Conservation (phyloP, 129 eudicot genomes). For the Ambrosia trifida region DNA sequence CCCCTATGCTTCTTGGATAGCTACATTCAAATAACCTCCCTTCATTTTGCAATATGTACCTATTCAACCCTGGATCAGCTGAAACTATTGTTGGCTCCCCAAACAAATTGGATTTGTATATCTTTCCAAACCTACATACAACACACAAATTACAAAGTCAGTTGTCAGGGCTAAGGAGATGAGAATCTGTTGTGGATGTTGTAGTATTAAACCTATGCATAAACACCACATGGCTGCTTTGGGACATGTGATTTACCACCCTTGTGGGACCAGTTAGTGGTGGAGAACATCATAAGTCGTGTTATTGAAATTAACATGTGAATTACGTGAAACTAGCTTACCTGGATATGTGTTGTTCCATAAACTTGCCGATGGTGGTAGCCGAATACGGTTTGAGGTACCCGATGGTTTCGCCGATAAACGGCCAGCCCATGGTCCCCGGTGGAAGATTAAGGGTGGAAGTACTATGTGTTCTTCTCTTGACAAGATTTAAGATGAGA, state of each 20-base stretch:
- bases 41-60: conserved; percentile 86
- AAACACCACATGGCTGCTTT: no score
- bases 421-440: conserved; percentile 92
- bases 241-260: no score
- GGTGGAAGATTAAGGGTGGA: conserved; percentile 71
- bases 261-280: no score
- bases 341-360: conserved; percentile 90
- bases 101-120: conserved; percentile 83
- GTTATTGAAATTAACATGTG: conserved; percentile 2
- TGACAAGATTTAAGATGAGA: conserved; percentile 39
- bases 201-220: no score
- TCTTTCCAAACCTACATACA: conserved; percentile 73
- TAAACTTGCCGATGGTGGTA: conserved; percentile 77
- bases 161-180: background rate
- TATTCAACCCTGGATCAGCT: conserved; percentile 84
- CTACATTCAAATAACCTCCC: conserved; percentile 92
- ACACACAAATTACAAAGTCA: background rate
- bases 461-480: conserved; percentile 30
- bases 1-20: conserved; percentile 94
- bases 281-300: background rate
- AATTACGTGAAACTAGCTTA: conserved; percentile 22
- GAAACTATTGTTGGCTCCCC: conserved; percentile 94
- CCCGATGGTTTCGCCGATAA: conserved; percentile 91
- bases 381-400: conserved; percentile 84
- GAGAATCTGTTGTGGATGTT: no score